Evolutionary conservation across 2,329 filamentous ascomycete genomes (phyloP), one percentile per base, ranked within the genome.

Genomic region (Claviceps spartinae): DNA sequence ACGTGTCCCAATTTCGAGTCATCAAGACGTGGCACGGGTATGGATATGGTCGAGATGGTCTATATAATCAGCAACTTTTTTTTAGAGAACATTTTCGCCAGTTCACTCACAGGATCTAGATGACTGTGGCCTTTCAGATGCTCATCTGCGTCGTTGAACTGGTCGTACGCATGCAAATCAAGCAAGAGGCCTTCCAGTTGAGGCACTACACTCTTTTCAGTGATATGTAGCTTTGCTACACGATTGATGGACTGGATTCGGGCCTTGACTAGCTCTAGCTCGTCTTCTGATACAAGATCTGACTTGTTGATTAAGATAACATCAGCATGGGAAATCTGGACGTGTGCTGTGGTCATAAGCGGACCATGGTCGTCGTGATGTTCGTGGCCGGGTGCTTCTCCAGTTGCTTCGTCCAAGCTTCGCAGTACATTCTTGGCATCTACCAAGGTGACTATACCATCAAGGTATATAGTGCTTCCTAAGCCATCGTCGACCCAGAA

Each of bases 401-500:
- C 75, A 0, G 74, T 65, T 3, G 80, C 77, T 52, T 95, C 87
- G 56, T 96, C 87, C 2, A 98, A 76, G 60, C 82, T 87, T 56
- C 77, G 82, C 4, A 94, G 67, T 22, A 98, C 86, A 61, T 97
- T 96, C 70, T 93, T 94, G 36, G 90, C 91, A 65, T 98, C 93
- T 20, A 98, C 88, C 1, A 98, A 74, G 0, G 93, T 97, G 47
- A 97, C 90, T 52, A 98, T 95, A 2, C 93, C 93, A 63, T 98
- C 93, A 0, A 98, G 79, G 66, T 95, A 98, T 61, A 98, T 96
- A 40, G 85, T 90, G 67, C 90, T 95, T 7, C 89, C 91, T 2
- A 98, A 77, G 0, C 90, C 93, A 58, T 97, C 91, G 61, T 98
- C 93, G 26, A 98, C 84, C 93, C 93, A 98, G 71, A 98, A 98